A percentile compares a stretch with the other conserved stretches of the same genome.
These are phyloP conservation scores for Fraxinus albicans DNA, from an alignment of 305 asterid genomes.

Conservation along the genomic window DNA sequence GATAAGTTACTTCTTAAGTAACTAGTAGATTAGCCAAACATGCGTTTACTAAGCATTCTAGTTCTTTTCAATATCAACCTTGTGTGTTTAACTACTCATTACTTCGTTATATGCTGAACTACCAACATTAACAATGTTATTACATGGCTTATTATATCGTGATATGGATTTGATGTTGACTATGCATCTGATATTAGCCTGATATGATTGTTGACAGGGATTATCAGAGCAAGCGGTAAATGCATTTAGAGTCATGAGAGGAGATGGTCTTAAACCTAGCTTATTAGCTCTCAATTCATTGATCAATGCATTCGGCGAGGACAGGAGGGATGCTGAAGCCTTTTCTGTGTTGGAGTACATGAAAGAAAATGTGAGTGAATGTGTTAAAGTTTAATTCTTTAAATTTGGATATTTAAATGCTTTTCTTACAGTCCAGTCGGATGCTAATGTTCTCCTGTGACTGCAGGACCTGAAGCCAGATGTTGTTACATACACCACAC, in stretches of 20 bases:
- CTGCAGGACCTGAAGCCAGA: slow-evolving; percentile 86
- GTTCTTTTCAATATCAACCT: not conserved
- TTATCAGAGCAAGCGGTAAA: slow-evolving; percentile 88
- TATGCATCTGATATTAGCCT: slow-evolving; percentile 14
- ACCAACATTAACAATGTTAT: not conserved
- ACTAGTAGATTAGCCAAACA: not conserved
- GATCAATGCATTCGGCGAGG: slow-evolving; percentile 95
- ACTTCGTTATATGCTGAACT: not conserved
- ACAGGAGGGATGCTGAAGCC: slow-evolving; percentile 82
- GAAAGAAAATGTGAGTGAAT: slow-evolving; percentile 78
- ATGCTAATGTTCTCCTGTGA: slow-evolving; percentile 17
- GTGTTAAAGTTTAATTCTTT: not conserved
- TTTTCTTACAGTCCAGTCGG: slow-evolving; percentile 19
- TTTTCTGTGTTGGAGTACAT: slow-evolving; percentile 87
- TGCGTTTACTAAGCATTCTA: not conserved
- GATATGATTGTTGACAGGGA: slow-evolving; percentile 51
- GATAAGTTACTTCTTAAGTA: not conserved
- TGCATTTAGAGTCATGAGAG: slow-evolving; percentile 85
- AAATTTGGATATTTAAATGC: slow-evolving; percentile 9
- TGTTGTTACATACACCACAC: slow-evolving; percentile 91
- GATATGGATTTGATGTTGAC: not conserved
- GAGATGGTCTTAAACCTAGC: slow-evolving; percentile 88
- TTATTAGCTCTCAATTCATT: slow-evolving; percentile 78
- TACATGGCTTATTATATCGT: not conserved
- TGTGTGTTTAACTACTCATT: not conserved